Conservation (phyloP, 257 asterid species). For the Solanum gracilifrons region DNA sequence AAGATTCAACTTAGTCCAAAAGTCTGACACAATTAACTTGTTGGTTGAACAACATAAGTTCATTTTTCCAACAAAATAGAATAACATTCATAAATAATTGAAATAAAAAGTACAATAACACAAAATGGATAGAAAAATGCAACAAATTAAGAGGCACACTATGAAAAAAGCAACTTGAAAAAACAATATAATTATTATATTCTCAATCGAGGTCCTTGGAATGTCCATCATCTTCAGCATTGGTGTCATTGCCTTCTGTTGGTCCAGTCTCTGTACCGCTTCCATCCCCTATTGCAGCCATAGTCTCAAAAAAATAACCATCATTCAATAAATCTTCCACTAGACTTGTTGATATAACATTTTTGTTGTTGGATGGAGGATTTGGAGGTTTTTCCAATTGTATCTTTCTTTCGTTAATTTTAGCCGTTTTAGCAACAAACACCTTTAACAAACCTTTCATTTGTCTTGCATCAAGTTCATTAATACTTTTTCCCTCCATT, state of each 20-base stretch:
- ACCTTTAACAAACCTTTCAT: constrained; percentile 10
- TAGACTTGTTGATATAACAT: not conserved
- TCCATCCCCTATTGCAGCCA: not conserved
- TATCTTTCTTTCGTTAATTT: constrained; percentile 10
- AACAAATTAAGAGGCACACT: not conserved
- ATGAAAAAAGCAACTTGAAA: not conserved
- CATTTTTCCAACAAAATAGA: not conserved
- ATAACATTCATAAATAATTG: not conserved
- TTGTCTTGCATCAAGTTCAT: constrained; percentile 15
- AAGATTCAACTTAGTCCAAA: not conserved
- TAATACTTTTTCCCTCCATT: constrained; percentile 5
- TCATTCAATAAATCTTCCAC: not conserved
- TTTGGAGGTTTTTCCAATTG: not conserved
- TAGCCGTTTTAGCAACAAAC: constrained; percentile 13
- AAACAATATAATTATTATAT: not conserved
- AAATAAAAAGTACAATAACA: not conserved
- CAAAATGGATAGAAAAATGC: not conserved
- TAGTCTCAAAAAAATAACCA: not conserved
- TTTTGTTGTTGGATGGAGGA: not conserved
- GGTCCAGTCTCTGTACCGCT: not conserved
- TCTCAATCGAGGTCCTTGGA: not conserved
- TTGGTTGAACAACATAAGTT: not conserved
- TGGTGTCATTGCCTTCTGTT: not conserved
- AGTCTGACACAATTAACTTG: not conserved
- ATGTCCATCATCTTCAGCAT: not conserved